Evolutionary conservation across 2,329 filamentous ascomycete genomes (phyloP).

Genomic region (Penicillium digitatum): DNA sequence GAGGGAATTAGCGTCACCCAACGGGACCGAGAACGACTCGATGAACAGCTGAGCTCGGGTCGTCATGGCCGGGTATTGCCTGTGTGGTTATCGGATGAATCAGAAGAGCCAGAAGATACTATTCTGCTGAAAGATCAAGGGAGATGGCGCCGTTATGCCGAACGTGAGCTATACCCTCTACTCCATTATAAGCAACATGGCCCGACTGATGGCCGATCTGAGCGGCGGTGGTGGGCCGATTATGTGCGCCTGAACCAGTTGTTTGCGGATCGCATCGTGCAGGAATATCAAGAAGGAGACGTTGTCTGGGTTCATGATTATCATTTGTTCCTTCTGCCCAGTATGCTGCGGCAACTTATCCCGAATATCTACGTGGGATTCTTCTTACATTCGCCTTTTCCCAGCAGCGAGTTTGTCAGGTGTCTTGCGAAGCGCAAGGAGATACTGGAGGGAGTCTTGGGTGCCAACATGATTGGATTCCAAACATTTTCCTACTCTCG

Average conservation of each 20-base stretch:
- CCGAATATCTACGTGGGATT: conserved; percentile 92
- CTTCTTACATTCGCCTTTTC: conserved; percentile 91
- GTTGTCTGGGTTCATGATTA: conserved; percentile 93
- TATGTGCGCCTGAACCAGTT: conserved; percentile 90
- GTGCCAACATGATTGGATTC: conserved; percentile 89
- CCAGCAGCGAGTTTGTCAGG: conserved; percentile 90
- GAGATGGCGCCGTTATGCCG: conserved; percentile 84
- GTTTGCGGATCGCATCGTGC: conserved; percentile 83
- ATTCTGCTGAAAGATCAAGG: conserved; percentile 75
- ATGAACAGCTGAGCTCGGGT: conserved; percentile 67
- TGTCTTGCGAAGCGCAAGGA: conserved; percentile 86
- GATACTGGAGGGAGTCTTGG: conserved; percentile 81
- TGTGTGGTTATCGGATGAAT: conserved; percentile 81
- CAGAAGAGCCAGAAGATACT: conserved; percentile 63
- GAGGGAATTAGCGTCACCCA: conserved; percentile 69
- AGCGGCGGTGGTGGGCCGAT: conserved; percentile 82
- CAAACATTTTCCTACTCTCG: conserved; percentile 93
- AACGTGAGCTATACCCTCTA: conserved; percentile 85
- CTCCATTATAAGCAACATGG: conserved; percentile 97
- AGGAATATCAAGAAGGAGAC: conserved; percentile 87
- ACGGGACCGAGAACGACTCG: conserved; percentile 67
- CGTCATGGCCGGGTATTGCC: conserved; percentile 75
- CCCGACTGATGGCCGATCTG: conserved; percentile 76
- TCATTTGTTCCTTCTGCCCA: conserved; percentile 84
- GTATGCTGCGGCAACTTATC: conserved; percentile 77